These are phyloP conservation scores for Fraxinus xanthoxyloides DNA, from an alignment of 305 asterid species.

Conservation along the genomic window DNA sequence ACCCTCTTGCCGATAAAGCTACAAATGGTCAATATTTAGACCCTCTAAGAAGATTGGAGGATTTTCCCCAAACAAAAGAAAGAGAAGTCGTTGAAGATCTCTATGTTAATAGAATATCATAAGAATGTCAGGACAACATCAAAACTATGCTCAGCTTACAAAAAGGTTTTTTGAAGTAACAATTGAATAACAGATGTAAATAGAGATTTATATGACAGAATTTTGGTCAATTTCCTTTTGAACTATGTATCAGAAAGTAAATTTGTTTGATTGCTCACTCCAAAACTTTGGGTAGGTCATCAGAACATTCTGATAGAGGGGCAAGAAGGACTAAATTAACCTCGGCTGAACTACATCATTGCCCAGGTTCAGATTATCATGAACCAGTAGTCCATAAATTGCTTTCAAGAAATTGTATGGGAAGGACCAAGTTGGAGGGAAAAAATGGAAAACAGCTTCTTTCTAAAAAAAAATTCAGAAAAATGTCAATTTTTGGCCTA, in stretches of 20 bases:
- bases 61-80: slow-evolving; percentile 1
- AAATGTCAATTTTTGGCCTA: not conserved
- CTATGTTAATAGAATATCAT: not conserved
- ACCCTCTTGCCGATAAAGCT: slow-evolving; percentile 80
- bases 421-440: not conserved
- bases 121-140: not conserved
- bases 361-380: not conserved
- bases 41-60: slow-evolving; percentile 12
- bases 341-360: not conserved
- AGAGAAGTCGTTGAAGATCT: not conserved
- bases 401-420: not conserved
- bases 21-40: slow-evolving; percentile 33
- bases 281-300: not conserved
- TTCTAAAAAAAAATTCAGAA: not conserved
- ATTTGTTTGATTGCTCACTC: not conserved
- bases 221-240: not conserved
- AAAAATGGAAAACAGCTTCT: not conserved
- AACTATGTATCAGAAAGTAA: not conserved
- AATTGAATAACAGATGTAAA: not conserved
- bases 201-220: not conserved
- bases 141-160: not conserved
- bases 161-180: not conserved
- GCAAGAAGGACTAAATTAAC: not conserved
- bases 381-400: not conserved
- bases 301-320: slow-evolving; percentile 8